These are phyloP conservation scores for Pestalotiopsis fici DNA, from an alignment of 2,329 filamentous ascomycete species.

Conservation along the genomic window DNA sequence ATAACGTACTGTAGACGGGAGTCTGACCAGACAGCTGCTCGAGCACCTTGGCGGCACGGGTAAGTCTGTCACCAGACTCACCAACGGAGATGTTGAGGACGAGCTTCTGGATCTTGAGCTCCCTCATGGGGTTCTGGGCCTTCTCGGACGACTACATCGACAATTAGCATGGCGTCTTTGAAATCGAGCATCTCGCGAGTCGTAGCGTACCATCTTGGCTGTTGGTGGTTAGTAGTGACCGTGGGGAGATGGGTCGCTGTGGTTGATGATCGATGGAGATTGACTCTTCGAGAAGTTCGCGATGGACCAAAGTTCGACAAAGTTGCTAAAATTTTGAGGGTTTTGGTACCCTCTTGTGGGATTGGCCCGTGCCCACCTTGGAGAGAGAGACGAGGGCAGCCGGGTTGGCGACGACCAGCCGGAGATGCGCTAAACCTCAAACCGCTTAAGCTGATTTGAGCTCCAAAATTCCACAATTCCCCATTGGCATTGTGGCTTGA, in stretches of 20 bases:
- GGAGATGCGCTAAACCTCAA: not conserved
- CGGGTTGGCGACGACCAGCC: conserved; percentile 23
- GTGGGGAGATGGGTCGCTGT: conserved; percentile 2
- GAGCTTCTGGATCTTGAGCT: conserved; percentile 81
- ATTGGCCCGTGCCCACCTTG: not conserved
- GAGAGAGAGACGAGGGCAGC: not conserved
- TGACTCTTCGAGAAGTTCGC: conserved; percentile 7
- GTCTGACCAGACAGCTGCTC: conserved; percentile 99
- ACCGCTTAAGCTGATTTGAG: not conserved
- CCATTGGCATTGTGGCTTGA: conserved; percentile 14
- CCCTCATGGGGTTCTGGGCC: conserved; percentile 97
- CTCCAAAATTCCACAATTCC: not conserved
- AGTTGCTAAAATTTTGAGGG: conserved; percentile 1
- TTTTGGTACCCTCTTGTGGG: conserved; percentile 8
- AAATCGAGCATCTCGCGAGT: conserved; percentile 25
- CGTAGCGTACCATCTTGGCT: conserved; percentile 13
- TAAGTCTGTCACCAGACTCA: conserved; percentile 99
- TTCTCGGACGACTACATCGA: conserved; percentile 69
- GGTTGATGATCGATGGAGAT: conserved; percentile 31
- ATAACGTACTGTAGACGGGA: conserved; percentile 90
- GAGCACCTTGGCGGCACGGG: conserved; percentile 98
- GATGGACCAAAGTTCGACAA: not conserved
- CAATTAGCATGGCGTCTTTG: conserved; percentile 37
- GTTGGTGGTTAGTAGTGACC: conserved; percentile 29
- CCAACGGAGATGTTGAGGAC: conserved; percentile 87